phyloP scores from a whole-genome alignment of 1,284 basidiomycete species.

The Sphaerobolus stellatus region DNA sequence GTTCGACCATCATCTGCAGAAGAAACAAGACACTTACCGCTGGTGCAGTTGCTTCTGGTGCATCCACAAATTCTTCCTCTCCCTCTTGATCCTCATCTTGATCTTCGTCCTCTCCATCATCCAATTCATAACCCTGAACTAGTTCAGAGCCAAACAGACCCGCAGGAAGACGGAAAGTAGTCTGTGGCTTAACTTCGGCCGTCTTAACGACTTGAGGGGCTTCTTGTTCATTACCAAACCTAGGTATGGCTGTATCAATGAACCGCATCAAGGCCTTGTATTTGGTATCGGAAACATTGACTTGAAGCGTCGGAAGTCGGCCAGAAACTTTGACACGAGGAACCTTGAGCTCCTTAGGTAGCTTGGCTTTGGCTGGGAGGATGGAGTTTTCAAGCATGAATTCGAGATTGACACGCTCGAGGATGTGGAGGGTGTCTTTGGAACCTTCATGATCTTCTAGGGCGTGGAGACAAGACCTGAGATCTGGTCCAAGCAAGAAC shows the following conservation, averaged over 20 bases:
- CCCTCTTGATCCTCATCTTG: slow-evolving; percentile 41
- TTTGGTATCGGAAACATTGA: slow-evolving; percentile 96
- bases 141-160: slow-evolving; percentile 50
- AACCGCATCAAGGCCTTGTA: slow-evolving; percentile 95
- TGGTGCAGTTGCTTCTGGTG: too few species aligned
- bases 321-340: slow-evolving; percentile 90
- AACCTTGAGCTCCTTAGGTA: slow-evolving; percentile 45
- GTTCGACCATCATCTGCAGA: slow-evolving; percentile 48
- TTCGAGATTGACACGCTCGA: slow-evolving; percentile 93
- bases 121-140: slow-evolving; percentile 67
- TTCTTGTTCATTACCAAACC: slow-evolving; percentile 61
- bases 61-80: slow-evolving; percentile 74
- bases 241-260: slow-evolving; percentile 89
- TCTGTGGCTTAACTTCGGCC: slow-evolving; percentile 10
- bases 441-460: slow-evolving; percentile 56
- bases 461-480: slow-evolving; percentile 80
- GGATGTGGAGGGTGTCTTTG: slow-evolving; percentile 73
- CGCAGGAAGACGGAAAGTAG: slow-evolving; percentile 51
- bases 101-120: slow-evolving; percentile 58
- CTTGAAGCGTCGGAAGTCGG: slow-evolving; percentile 82
- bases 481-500: slow-evolving; percentile 88
- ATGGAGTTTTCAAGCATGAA: slow-evolving; percentile 94
- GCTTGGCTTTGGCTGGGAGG: slow-evolving; percentile 79
- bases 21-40: too few species aligned
- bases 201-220: slow-evolving; percentile 1